Evolutionary conservation across 2,329 filamentous ascomycete species (phyloP), one percentile per base, ranked within the genome.

Genomic region (Alternaria sp.): DNA sequence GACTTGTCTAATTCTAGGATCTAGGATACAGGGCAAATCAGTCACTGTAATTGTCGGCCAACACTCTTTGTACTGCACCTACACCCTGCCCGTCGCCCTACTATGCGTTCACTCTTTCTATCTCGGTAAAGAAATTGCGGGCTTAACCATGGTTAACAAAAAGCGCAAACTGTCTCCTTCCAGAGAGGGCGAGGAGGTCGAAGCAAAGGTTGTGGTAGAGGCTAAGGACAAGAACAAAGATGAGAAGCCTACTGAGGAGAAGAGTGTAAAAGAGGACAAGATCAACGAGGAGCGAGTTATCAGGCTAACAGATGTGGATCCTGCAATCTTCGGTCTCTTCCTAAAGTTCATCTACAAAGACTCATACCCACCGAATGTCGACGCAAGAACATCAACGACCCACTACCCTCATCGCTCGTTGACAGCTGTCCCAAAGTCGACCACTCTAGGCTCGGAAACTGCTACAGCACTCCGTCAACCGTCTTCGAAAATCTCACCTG

Each of bases 341-440:
- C 56, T 73, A 1, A 58, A 54, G n/a, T 72, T 60, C 63, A 63
- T 71, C 0, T 73, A 70, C 51, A 63, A 60, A 10, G 67, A 65
- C n/a, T 14, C 9, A 20, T 72, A 70, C n/a, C 62, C 65, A 10
- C 18, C 45, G 3, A 48, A 28, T 12, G 50, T 69, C 11, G 63
- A 70, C 28, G 44, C 52, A 5, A 22, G 18, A n/a, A 14, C 5
- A 30, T 12, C 11, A 4, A 51, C 16, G 16, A 18, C 9, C 43
- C 36, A 16, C 30, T 22, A 12, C 5, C 11, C 12, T 27, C 0
- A 3, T 3, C 34, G 22, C 5, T 11, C 30, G 3, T 25, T 6
- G 20, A 34, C 45, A 52, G 34, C 27, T 3, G 5, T n/a, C 6
- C 11, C 18, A 5, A 45, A 22, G 28, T 4, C 14, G 3, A 16